Evolutionary conservation across 305 asterid species (phyloP).

Genomic region (Plantago coronopus): DNA sequence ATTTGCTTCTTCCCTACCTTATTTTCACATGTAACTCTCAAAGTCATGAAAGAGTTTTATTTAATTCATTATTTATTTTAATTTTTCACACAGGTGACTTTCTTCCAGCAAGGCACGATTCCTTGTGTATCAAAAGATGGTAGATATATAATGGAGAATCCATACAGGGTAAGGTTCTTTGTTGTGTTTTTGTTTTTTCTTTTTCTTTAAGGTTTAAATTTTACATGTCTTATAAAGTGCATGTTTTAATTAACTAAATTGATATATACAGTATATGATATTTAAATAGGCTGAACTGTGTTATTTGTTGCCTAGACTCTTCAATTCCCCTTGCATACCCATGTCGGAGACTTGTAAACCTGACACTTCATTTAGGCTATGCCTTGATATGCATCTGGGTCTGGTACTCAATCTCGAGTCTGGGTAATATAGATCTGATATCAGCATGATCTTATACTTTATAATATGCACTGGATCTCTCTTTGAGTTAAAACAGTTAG

Average conservation of each 20-base stretch:
- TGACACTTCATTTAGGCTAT: no score
- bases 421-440: no score
- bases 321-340: no score
- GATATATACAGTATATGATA: conserved; percentile 12
- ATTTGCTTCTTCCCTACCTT: conserved; percentile 16
- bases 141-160: conserved; percentile 87
- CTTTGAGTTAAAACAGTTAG: no score
- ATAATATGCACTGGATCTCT: no score
- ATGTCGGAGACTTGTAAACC: no score
- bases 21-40: conserved; percentile 16
- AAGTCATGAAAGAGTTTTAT: no score
- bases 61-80: background rate
- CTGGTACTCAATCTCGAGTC: no score
- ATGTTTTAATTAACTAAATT: conserved; percentile 15
- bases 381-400: no score
- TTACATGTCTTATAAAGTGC: conserved; percentile 13
- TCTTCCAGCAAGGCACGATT: conserved; percentile 96
- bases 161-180: conserved; percentile 64
- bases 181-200: conserved; percentile 17
- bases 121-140: conserved; percentile 96
- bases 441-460: no score
- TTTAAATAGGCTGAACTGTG: conserved; percentile 7
- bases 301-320: conserved; percentile 1
- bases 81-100: conserved; percentile 64
- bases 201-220: no score